Evolutionary conservation across 768 basidiomycete genomes (phyloP), one percentile per base, ranked within the genome.

Genomic region (Rhizopogon rudus): DNA sequence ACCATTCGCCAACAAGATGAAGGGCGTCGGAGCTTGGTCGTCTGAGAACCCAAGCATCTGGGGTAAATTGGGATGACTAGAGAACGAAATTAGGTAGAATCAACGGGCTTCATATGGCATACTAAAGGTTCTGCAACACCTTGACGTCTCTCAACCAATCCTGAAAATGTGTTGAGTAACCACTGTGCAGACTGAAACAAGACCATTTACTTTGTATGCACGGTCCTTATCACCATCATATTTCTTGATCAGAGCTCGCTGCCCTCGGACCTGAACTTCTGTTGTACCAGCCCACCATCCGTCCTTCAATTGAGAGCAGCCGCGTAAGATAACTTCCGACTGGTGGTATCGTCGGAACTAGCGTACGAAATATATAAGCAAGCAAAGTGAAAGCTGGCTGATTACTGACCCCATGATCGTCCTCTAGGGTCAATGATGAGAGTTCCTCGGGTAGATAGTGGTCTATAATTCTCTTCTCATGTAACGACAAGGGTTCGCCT

Each of bases 1-100:
- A 78, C 81, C 77, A 51, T 77, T 77, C 1, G 79, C 77, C 20
- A 82, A 62, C n/a, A 81, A 57, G 50, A 82, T 77, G 57, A 81
- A 81, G 0, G 78, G 80, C 0, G 76, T 78, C 2, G 73, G 73
- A 0, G 75, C 65, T 37, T 74, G 68, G 14, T 74, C 74, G 13
- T 73, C 65, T 0, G 79, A 81, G 59, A 77, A 77, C 1, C 81
- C 80, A 6, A 79, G 57, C 72, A 82, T 74, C 60, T 81, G 79
- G 0, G 81, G 80, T 22, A 82, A 63, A 59, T 78, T 81, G 16
- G 80, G 77, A 54, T 81, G 80, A 57, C 80, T 80, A 40, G 44
- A 51, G 33, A 35, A 14, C 45, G 40, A 35, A 9, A 16, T 20
- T 35, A 45, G 20, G 17, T 7, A 46, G 3, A 13, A 45, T 20